Conservation (phyloP, 345 rosid genomes). For the Rhodomyrtus tomentosa region DNA sequence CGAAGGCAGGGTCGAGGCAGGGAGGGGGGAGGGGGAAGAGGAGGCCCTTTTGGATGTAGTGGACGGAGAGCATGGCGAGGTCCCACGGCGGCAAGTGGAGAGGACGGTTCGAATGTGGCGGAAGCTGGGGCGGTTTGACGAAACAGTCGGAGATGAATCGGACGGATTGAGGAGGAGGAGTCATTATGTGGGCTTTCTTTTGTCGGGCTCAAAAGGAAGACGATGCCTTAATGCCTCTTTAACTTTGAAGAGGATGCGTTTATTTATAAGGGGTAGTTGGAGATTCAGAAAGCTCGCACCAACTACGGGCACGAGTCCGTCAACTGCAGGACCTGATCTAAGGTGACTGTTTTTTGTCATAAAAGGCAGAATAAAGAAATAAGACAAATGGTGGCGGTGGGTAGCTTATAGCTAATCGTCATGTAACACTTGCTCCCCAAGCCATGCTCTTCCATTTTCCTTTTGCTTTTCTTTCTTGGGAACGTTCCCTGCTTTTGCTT, state of each 20-base stretch:
- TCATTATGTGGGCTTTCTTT: neutral
- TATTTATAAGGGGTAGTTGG: too few species aligned
- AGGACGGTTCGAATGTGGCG: slow-evolving; percentile 27
- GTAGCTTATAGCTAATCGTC: too few species aligned
- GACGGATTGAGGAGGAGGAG: slow-evolving; percentile 3
- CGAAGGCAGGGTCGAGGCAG: neutral
- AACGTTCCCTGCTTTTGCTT: neutral
- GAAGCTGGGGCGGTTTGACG: slow-evolving; percentile 27
- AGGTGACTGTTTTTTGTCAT: too few species aligned
- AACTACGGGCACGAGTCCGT: too few species aligned
- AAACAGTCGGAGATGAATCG: slow-evolving; percentile 37
- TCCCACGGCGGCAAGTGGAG: slow-evolving; percentile 59
- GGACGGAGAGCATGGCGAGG: slow-evolving; percentile 52
- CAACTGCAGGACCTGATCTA: too few species aligned
- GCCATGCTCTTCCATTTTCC: neutral
- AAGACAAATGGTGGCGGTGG: too few species aligned
- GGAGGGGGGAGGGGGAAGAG: slow-evolving; percentile 39
- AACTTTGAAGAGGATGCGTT: neutral
- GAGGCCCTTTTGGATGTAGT: slow-evolving; percentile 59
- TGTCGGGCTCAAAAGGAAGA: neutral
- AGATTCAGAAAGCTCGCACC: too few species aligned
- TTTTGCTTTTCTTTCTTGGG: too few species aligned
- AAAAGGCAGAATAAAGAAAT: too few species aligned
- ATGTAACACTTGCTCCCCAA: neutral
- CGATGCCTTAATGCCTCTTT: neutral